Percentiles rank a stretch among this genome's conserved stretches.
These are phyloP conservation scores for Aureobasidium lini DNA, from an alignment of 2,329 filamentous ascomycete species.

Conservation along the genomic window DNA sequence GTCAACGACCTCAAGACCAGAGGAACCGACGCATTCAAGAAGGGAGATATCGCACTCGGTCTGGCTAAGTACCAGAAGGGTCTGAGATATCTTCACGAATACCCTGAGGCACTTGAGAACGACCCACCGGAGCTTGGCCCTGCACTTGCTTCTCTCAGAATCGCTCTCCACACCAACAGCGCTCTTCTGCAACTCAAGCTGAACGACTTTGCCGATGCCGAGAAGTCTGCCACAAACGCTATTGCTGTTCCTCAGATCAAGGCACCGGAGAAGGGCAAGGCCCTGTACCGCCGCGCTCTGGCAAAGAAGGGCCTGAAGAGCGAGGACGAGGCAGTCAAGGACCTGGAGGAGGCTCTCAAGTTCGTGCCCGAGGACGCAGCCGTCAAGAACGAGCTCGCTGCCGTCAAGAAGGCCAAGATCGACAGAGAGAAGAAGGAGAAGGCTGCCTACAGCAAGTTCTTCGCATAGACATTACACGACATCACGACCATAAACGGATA, in stretches of 20 bases:
- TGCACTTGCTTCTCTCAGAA: slow-evolving; percentile 66
- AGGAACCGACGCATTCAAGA: slow-evolving; percentile 89
- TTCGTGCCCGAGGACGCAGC: slow-evolving; percentile 61
- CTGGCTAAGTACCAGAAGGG: slow-evolving; percentile 94
- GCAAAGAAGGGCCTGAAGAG: slow-evolving; percentile 73
- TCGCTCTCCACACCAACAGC: slow-evolving; percentile 82
- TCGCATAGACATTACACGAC: slow-evolving; percentile 35
- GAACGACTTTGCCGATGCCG: slow-evolving; percentile 60
- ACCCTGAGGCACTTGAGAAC: slow-evolving; percentile 60
- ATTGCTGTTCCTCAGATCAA: slow-evolving; percentile 57
- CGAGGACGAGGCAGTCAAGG: slow-evolving; percentile 62
- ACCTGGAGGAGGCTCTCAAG: slow-evolving; percentile 38
- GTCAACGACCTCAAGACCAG: slow-evolving; percentile 81
- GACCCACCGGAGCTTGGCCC: slow-evolving; percentile 61
- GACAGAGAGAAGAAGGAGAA: slow-evolving; percentile 80
- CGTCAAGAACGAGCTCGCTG: slow-evolving; percentile 64
- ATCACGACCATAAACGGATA: slow-evolving; percentile 7
- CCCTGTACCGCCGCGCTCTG: slow-evolving; percentile 71
- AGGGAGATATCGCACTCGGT: slow-evolving; percentile 59
- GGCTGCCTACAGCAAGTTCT: slow-evolving; percentile 89
- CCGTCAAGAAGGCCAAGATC: slow-evolving; percentile 68
- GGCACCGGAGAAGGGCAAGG: slow-evolving; percentile 81
- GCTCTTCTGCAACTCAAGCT: slow-evolving; percentile 81
- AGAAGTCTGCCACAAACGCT: slow-evolving; percentile 63
- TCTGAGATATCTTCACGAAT: slow-evolving; percentile 79